Base-by-base conservation (phyloP, 257 asterid genomes). In the Plantago major region DNA sequence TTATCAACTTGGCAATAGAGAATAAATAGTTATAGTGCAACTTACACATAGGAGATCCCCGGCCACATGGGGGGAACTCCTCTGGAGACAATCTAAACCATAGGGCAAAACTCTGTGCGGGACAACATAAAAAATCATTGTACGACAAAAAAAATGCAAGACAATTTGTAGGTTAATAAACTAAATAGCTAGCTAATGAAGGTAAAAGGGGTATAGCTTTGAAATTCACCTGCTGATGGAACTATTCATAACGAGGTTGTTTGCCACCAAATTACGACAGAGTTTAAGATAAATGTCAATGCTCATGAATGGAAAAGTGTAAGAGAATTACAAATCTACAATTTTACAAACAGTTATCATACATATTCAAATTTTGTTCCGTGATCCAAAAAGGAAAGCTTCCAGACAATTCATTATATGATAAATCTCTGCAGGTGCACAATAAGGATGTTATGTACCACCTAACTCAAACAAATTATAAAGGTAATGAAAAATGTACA, bases 391-490 rank as follows among this genome's bases (percentile, higher is more conserved):
- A 72, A 64, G 97, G 96, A 61, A 84, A 64, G 72, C 73, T 80
- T 66, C 97, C 96, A 58, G 92, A 79, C 64, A 90, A 65, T 42
- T 68, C 81, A 58, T 87, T 87, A 82, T 84, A 87, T 10, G 95
- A 84, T 37, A 87, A 63, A 70, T 90, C 96, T 72, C 95, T 90
- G 73, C 11, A 17, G 3, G 6, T 0, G 15, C 40, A 7, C 28
- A 10, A 49, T 1, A 8, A 49, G 11, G 26, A 16, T 49, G 11
- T 49, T 33, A 33, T 5, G 40, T 33, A 7, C 40, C n/a, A 5
- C 5, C 18, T 15, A 13, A 9, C 14, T 14, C 10, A 45, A 18
- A 15, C 17, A 46, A n/a, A 46, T 46, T 9, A 12, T 48, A 48
- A 48, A 48, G 53, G 53, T 48, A 10, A 14, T 14, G 53, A 17